Evolutionary conservation across 768 basidiomycete genomes (phyloP).

Genomic region (Lactarius pseudohatsudake): DNA sequence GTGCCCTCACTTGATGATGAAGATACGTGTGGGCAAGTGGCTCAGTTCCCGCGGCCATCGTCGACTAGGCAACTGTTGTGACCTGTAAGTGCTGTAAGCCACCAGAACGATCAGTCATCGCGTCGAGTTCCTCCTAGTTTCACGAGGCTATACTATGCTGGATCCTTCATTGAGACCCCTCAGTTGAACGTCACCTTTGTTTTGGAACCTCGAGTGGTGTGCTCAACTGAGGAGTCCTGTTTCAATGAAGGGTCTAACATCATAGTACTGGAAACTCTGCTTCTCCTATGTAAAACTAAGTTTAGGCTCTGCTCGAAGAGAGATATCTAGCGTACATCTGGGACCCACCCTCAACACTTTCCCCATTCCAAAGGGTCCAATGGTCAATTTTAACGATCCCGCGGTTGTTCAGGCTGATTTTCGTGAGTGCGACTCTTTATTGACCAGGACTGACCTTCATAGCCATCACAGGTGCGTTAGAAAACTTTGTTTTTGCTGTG

Average conservation of each 20-base stretch:
- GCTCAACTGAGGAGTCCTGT: no score
- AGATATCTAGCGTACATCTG: neutral
- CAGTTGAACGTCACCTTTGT: no score
- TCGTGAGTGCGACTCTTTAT: slow-evolving; percentile 5
- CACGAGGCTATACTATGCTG: no score
- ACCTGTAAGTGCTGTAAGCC: neutral
- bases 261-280: neutral
- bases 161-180: no score
- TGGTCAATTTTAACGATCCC: neutral
- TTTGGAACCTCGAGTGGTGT: no score
- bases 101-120: neutral
- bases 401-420: neutral
- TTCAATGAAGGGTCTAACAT: neutral
- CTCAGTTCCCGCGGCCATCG: neutral
- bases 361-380: neutral
- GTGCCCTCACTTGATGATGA: neutral
- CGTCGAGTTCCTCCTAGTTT: no score
- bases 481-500: slow-evolving; percentile 3
- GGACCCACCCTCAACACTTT: neutral
- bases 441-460: neutral
- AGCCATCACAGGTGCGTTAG: neutral
- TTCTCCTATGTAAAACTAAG: slow-evolving; percentile 1
- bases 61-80: neutral
- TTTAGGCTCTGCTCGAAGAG: neutral
- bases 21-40: neutral